These are phyloP conservation scores for Synchytrium microbalum DNA, from an alignment of 371 early-diverging fungal genomes.

Conservation along the genomic window DNA sequence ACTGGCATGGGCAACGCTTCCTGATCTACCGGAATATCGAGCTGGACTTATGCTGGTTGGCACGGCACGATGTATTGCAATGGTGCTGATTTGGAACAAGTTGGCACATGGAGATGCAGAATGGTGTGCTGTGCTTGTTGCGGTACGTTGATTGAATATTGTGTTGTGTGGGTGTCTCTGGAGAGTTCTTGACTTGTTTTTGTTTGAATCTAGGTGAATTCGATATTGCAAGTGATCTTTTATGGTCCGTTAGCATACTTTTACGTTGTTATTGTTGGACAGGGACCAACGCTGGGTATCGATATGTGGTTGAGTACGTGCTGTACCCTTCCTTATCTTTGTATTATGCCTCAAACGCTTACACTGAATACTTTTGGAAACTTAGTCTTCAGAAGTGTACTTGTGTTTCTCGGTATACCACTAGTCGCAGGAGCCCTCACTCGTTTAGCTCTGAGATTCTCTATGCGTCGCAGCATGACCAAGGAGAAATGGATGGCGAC, in stretches of 20 bases:
- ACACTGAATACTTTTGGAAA: too few species aligned
- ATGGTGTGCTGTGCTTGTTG: constrained; percentile 62
- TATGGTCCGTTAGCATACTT: constrained; percentile 56
- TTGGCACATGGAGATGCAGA: constrained; percentile 58
- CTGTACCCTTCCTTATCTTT: too few species aligned
- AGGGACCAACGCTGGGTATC: constrained; percentile 33
- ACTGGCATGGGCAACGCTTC: constrained; percentile 63
- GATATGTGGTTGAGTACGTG: too few species aligned
- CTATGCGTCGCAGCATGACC: constrained; percentile 12
- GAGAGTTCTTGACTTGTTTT: constrained; percentile 1
- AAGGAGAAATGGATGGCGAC: too few species aligned
- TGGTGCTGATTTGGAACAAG: constrained; percentile 72
- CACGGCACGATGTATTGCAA: constrained; percentile 66
- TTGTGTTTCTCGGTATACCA: constrained; percentile 66
- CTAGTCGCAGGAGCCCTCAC: constrained; percentile 52
- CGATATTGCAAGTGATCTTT: constrained; percentile 57
- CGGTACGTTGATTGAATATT: too few species aligned
- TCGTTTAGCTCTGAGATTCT: too few species aligned
- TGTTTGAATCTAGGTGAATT: constrained; percentile 48
- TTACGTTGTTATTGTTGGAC: constrained; percentile 44
- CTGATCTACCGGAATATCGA: constrained; percentile 59
- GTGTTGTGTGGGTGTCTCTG: too few species aligned
- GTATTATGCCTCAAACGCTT: too few species aligned
- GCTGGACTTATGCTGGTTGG: constrained; percentile 70
- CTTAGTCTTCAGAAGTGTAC: constrained; percentile 44